These are phyloP conservation scores for Pichia cactophila DNA, from an alignment of 1,139 yeast species.

Conservation along the genomic window DNA sequence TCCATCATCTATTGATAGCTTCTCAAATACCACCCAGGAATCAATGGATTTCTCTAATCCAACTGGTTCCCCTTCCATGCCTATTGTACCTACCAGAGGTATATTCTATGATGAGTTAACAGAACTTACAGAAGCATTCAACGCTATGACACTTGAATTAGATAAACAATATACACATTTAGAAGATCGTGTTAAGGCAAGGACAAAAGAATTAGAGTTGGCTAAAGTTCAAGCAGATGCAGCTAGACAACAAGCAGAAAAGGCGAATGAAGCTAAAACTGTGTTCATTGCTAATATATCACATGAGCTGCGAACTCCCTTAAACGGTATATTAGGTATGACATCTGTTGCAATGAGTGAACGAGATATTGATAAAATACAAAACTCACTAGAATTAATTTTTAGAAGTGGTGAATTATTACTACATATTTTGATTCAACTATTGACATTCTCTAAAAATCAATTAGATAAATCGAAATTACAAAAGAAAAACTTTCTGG, in stretches of 20 bases:
- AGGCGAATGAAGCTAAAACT: constrained; percentile 91
- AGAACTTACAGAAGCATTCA: constrained; percentile 81
- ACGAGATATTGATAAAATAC: constrained; percentile 54
- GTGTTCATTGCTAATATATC: constrained; percentile 94
- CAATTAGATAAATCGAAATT: constrained; percentile 81
- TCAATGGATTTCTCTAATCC: background rate
- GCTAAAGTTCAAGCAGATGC: constrained; percentile 86
- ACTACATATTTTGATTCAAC: constrained; percentile 79
- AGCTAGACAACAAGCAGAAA: constrained; percentile 69
- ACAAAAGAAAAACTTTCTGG: constrained; percentile 70
- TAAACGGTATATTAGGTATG: constrained; percentile 95
- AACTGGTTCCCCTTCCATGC: constrained; percentile 16
- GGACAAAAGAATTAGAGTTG: constrained; percentile 83
- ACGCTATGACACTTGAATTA: constrained; percentile 82
- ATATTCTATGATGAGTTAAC: constrained; percentile 79
- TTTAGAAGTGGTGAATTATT: constrained; percentile 83
- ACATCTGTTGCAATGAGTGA: constrained; percentile 91
- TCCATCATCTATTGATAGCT: constrained; percentile 19
- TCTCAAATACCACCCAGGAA: constrained; percentile 8
- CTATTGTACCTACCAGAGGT: constrained; percentile 28
- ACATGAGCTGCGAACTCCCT: constrained; percentile 89
- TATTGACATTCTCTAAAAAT: constrained; percentile 82
- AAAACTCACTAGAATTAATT: constrained; percentile 65
- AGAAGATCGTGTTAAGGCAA: constrained; percentile 81
- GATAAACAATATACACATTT: constrained; percentile 75